Evolutionary conservation across 345 rosid genomes (phyloP).

Genomic region (Euclidium syriacum): DNA sequence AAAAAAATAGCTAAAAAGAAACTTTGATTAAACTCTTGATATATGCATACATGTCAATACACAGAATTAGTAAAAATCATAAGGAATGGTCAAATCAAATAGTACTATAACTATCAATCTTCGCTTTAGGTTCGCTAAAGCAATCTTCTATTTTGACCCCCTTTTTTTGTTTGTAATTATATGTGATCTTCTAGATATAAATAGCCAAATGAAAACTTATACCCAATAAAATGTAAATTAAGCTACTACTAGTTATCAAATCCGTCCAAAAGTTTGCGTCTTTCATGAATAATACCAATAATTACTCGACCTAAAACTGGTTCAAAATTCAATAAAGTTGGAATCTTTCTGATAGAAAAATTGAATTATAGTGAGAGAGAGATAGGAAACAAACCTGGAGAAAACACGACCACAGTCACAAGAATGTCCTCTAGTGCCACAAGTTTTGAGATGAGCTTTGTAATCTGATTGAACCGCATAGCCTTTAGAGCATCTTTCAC

Average conservation of each 20-base stretch:
- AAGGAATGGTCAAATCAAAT: constrained; percentile 28
- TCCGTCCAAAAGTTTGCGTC: constrained; percentile 4
- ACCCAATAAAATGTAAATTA: neutral
- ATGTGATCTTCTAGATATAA: constrained; percentile 3
- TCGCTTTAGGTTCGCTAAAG: constrained; percentile 1
- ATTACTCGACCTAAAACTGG: constrained; percentile 1
- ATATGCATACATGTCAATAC: constrained; percentile 11
- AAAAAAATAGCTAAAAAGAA: constrained; percentile 10
- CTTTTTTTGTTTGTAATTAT: neutral
- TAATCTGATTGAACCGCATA: constrained; percentile 89
- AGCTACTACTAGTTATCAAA: neutral
- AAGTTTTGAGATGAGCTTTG: constrained; percentile 85
- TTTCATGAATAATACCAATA: constrained; percentile 2
- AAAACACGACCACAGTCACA: constrained; percentile 92
- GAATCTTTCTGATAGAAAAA: constrained; percentile 4
- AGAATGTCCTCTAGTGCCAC: constrained; percentile 85
- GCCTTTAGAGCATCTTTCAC: constrained; percentile 72
- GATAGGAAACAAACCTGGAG: constrained; percentile 52
- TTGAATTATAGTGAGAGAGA: neutral
- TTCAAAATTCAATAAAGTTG: neutral
- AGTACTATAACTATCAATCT: constrained; percentile 15
- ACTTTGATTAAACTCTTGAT: neutral
- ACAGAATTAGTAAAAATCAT: constrained; percentile 22
- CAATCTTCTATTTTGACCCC: constrained; percentile 1
- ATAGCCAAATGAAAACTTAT: neutral